Evolutionary conservation across 2,329 filamentous ascomycete genomes (phyloP), one percentile per base, ranked within the genome.

Genomic region (Ciborinia camelliae): DNA sequence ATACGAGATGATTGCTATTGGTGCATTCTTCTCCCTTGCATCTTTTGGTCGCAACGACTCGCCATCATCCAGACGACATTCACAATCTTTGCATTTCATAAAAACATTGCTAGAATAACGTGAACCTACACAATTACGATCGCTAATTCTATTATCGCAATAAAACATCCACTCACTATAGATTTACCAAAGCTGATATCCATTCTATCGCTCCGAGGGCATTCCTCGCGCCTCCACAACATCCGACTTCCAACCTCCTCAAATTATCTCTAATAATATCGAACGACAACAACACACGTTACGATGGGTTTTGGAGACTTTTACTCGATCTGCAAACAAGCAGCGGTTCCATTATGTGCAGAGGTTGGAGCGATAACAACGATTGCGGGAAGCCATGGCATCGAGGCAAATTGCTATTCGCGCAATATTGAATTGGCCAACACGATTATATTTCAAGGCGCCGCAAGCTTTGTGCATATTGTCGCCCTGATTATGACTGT

Each of bases 391-490:
- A 83, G 85, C 65, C 84, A 88, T 15, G 91, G 92, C 71, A 95
- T 97, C 70, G 89, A 97, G 76, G 87, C 95, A 65, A 86, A 88
- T 74, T 99, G 95, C 82, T 98, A 94, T 80, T 91, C 95, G 66
- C 88, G 95, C 66, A 96, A 95, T 73, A 94, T 99, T 77, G 93
- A 97, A 78, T 79, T 98, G 71, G 95, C 93, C 71, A 99, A 99
- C 80, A 99, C 95, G 48, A 94, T 98, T 80, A 99, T 99, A 75
- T 99, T 99, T 77, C 88, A 98, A 79, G 91, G 89, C 75, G 95
- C 93, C 35, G 88, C 92, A 28, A 91, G 91, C 68, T 92, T 94
- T 75, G 91, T 95, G 80, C 95, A 99, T 78, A 98, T 99, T 71
- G 81, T 90, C 65, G 91, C 94, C 18, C 81, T 99, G 66, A 81